Evolutionary conservation across 805 yeast species (phyloP), one percentile per base, ranked within the genome.

Genomic region (Candida mattraensis): DNA sequence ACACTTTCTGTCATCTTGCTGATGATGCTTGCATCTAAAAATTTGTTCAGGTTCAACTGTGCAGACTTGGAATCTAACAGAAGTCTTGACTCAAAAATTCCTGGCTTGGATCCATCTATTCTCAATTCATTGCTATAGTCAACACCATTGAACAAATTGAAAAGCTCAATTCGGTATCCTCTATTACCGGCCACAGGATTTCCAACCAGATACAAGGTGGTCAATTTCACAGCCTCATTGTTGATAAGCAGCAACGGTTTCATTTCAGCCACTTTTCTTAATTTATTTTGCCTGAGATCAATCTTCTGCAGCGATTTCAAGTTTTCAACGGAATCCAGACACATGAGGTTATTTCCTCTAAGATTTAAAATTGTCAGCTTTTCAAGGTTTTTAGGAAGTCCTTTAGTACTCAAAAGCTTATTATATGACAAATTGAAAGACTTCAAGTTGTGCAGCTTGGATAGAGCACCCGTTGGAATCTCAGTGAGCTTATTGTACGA

Each of bases 81-180:
- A 47, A 76, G 51, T 20, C 82, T 71, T 14, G 74, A 66, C 56
- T 77, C 83, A 56, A 77, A 74, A 37, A 77, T 74, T 1, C 83
- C 82, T 0, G 83, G 83, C 35, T 72, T 55, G 3, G 81, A 74
- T 28, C 79, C 82, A 51, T 77, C 83, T 24, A 77, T 71, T 45
- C 72, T 72, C 40, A 77, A 50, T 6, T 51, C 50, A 44, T 74
- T 74, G 16, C 63, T 62, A 40, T 69, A 69, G 38, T 64, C 67
- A 24, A 73, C 70, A 7, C 80, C 81, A 49, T 76, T 76, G 45
- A 74, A 63, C 33, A 77, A 54, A 53, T 78, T 76, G 58, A 77
- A 77, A 10, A 77, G 51, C 28, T 78, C 81, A 12, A 69, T 66
- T 40, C 83, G 53, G 45, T 72, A 76, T 47, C 70, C 63, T 59